Evolutionary conservation across 2,329 filamentous ascomycete genomes (phyloP), one percentile per base, ranked within the genome.

Genomic region (Byssothecium circinans): DNA sequence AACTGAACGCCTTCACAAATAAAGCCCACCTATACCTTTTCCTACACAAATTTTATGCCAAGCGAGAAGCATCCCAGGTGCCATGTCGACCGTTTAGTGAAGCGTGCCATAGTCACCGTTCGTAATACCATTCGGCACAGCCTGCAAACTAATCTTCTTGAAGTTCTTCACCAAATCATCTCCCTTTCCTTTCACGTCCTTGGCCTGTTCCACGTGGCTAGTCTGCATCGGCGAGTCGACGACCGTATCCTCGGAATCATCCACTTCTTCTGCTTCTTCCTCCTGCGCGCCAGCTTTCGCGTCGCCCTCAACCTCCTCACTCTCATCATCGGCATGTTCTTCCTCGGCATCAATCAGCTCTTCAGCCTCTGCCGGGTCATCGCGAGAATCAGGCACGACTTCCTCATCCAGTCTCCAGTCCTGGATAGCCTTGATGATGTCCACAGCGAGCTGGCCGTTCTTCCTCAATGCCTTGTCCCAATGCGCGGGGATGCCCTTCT

Each of bases 381-480:
- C 71, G 41, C 78, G 67, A 50, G 74, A 71, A 69, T 81, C 78
- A 8, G 79, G 79, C 14, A 81, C 72, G 15, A 64, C 62, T 19
- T 74, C 69, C 46, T 74, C 72, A 36, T 78, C 75, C 30, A 81
- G 63, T 34, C 75, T 67, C 79, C 79, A 81, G 53, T 77, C 75
- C 68, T 81, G 79, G 54, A 81, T 78, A 3, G 73, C 72, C 25
- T 73, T 64, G 53, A 81, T 79, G 47, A 81, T 75, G 54, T 81
- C 79, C 34, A 81, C 79, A 2, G 78, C 78, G 43, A 81, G 62
- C 57, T 80, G 76, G 0, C 79, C 79, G 53, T 81, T 80, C 67
- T 78, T 78, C 59, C 74, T 68, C 41, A 81, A 64, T 6, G 79
- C 79, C 58, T 76, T 77, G 56, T 79, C 78, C 79, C 79, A 81